Evolutionary conservation across 352 stramenopile species (phyloP), one percentile per base, ranked within the genome.

Genomic region (Phytopythium mirpurense): DNA sequence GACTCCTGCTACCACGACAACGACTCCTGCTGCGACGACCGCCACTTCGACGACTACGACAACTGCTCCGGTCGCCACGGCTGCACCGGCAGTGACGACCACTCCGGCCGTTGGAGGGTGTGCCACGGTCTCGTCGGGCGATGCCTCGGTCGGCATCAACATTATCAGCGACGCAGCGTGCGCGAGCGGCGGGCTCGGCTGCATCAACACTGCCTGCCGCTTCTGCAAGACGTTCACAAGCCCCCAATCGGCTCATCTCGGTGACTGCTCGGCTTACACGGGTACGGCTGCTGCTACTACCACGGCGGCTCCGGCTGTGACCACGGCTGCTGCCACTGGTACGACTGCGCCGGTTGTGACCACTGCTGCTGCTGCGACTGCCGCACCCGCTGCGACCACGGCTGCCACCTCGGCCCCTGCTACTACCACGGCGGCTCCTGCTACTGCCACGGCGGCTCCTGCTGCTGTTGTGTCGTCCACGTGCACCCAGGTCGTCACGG

Each of bases 201-300:
- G 67, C 37, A 57, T 68, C 24, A 60, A 43, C 43, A 49, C 56
- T 9, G 56, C 59, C 16, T 75, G 67, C 34, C 67, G 67, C 16
- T 75, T 54, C 54, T 75, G 67, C 58, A 67, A 65, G 49, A 14
- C 59, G 35, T 40, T 52, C 36, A 58, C 60, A 16, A 71, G 63
- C 6, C 16, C 34, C 7, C 45, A 66, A 27, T 76, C 67, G 12
- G 52, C 51, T 8, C 43, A 62, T 24, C 65, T 70, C 36, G 57
- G 41, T 6, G 53, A 69, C 52, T 74, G 67, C 34, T 36, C 45
- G 31, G 51, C 7, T 12, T 54, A 70, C 46, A 36, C 23, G 2
- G 51, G 31, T 9, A 37, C 49, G n/a, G 9, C 57, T 2, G 54
- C 41, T 26, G 21, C 38, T 27, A 9, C 37, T 40, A 11, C 35